Percentiles rank a stretch among this genome's conserved stretches.
These are phyloP conservation scores for Colletotrichum shisoi DNA, from an alignment of 2,329 filamentous ascomycete genomes.

Conservation along the genomic window DNA sequence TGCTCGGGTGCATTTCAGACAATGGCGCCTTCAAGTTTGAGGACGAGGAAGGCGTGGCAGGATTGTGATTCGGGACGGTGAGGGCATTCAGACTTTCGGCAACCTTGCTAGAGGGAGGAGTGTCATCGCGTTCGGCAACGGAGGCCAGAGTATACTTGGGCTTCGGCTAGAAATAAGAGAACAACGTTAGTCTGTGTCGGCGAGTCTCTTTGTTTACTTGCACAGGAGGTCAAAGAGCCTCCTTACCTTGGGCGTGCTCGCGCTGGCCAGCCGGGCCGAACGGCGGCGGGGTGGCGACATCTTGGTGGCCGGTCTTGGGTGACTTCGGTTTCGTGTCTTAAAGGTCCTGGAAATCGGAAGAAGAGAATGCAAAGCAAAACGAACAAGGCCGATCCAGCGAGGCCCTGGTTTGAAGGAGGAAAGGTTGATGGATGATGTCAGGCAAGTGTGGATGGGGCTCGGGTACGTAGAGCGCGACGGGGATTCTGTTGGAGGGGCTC, in stretches of 20 bases:
- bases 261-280: slow-evolving; percentile 54
- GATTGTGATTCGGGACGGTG: slow-evolving; percentile 48
- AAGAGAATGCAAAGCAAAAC: slow-evolving; percentile 6
- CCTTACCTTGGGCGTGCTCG: slow-evolving; percentile 48
- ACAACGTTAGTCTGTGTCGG: slow-evolving; percentile 30
- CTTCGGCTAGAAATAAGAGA: slow-evolving; percentile 43
- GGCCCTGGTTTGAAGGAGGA: slow-evolving; percentile 9
- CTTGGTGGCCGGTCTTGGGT: slow-evolving; percentile 37
- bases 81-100: slow-evolving; percentile 45
- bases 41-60: slow-evolving; percentile 68
- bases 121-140: slow-evolving; percentile 56
- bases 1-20: slow-evolving; percentile 91
- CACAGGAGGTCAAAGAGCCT: slow-evolving; percentile 38
- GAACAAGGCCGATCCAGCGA: slow-evolving; percentile 23
- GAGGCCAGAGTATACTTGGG: slow-evolving; percentile 49
- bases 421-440: slow-evolving; percentile 38
- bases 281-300: slow-evolving; percentile 56
- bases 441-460: slow-evolving; percentile 29
- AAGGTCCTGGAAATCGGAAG: not conserved
- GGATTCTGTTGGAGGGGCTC: slow-evolving; percentile 33
- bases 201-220: slow-evolving; percentile 24
- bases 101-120: slow-evolving; percentile 43
- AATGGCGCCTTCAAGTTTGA: slow-evolving; percentile 73
- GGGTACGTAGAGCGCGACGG: slow-evolving; percentile 35
- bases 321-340: slow-evolving; percentile 18